Conservation (phyloP, 306 rosid genomes). For the Gastrolobium bilobum region DNA sequence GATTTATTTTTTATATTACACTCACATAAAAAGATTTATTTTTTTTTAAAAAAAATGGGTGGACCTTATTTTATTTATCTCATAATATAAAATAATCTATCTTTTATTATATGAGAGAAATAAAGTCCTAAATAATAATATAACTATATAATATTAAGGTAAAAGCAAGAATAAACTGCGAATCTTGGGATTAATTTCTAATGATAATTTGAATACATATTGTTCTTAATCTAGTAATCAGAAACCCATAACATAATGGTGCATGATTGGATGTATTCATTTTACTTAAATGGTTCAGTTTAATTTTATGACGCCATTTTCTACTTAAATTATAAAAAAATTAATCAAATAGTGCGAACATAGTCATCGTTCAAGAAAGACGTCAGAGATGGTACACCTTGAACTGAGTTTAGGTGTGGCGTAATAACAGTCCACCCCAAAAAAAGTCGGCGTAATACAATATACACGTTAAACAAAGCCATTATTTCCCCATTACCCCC, state of each 20-base stretch:
- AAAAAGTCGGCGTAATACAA: not conserved
- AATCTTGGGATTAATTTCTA: not conserved
- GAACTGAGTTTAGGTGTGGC: not conserved
- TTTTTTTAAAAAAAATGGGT: too few species aligned
- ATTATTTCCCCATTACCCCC: too few species aligned
- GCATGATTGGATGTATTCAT: not conserved
- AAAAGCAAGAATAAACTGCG: not conserved
- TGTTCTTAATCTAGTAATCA: not conserved
- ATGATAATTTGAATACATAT: not conserved
- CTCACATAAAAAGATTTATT: too few species aligned
- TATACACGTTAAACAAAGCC: too few species aligned
- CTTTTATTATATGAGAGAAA: too few species aligned
- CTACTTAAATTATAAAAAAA: not conserved
- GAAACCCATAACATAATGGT: not conserved
- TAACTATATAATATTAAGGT: too few species aligned
- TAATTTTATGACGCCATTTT: not conserved
- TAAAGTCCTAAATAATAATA: too few species aligned
- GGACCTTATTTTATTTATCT: too few species aligned
- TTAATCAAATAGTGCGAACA: not conserved
- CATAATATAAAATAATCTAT: too few species aligned
- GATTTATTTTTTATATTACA: too few species aligned
- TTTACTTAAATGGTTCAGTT: not conserved
- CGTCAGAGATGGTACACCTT: not conserved
- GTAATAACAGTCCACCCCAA: not conserved
- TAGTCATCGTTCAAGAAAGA: not conserved